Base-by-base conservation (phyloP, 2,329 filamentous ascomycete genomes). In the Bertia moriformis region DNA sequence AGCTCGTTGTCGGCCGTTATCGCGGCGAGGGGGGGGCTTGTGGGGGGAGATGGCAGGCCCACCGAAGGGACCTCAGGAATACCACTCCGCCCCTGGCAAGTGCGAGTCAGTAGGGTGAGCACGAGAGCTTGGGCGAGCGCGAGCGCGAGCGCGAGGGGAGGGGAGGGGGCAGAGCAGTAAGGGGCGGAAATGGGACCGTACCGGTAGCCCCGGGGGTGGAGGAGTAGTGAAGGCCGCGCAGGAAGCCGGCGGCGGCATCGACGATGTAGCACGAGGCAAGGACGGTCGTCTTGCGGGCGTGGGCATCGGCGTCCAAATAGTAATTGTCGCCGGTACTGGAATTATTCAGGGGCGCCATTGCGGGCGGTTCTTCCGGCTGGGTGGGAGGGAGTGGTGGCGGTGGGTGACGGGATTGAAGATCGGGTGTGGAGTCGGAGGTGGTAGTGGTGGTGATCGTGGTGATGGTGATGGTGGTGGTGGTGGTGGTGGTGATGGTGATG, bases 211-310 rank as follows among this genome's bases (percentile, higher is more conserved):
- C 73, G 68, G 84, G 88, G 84, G 87, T 88, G n/a, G n/a, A n/a
- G 77, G 83, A 93, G 78, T 93, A 94, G 69, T 93, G 87, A 66
- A 91, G 82, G 59, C 83, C 83, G 60, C 79, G 78, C 53, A 94
- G 71, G 56, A 67, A 71, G 59, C 77, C 71, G 51, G 78, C 71
- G 54, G 67, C 66, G n/a, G n/a, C n/a, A 62, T 88, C 78, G 61
- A 89, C 84, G 52, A 83, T 68, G 67, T 94, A 95, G 73, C 86
- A 93, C 61, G 80, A 88, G 65, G 88, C 87, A 67, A 89, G 80
- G 63, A 91, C 78, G 60, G 83, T 82, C 67, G 76, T 69, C 61
- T 67, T 67, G 52, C 71, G 70, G 33, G 53, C 66, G 62, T 66
- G 65, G 65, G 63, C 70, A 68, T 74, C 74, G 71, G 75, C 73